Percentiles rank a stretch among this genome's conserved stretches.
phyloP scores from a whole-genome alignment of 169 alveolate species.

The Plasmodium falciparum region DNA sequence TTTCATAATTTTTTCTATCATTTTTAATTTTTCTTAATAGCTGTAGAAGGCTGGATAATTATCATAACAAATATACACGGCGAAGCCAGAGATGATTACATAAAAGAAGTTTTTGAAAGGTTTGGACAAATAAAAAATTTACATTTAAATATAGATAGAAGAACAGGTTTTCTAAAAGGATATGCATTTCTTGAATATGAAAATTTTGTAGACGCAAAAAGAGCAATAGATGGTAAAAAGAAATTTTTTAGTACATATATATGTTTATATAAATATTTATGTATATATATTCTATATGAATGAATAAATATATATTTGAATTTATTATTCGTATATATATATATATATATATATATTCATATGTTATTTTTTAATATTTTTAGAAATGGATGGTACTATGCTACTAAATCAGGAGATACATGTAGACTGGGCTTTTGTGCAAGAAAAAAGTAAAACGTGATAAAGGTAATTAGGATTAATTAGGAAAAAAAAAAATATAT shows the following conservation, averaged over 20 bases:
- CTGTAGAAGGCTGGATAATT: slow-evolving; percentile 94
- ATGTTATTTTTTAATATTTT: slow-evolving; percentile 34
- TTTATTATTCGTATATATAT: neutral
- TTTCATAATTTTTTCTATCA: slow-evolving; percentile 5
- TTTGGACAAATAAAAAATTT: slow-evolving; percentile 92
- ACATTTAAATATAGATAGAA: slow-evolving; percentile 94
- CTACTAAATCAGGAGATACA: slow-evolving; percentile 70
- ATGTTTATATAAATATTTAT: neutral
- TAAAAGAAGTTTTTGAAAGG: slow-evolving; percentile 90
- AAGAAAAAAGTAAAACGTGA: slow-evolving; percentile 67
- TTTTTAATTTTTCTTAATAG: slow-evolving; percentile 66
- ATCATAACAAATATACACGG: slow-evolving; percentile 92
- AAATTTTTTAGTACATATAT: neutral
- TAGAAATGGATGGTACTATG: slow-evolving; percentile 76
- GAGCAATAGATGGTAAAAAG: slow-evolving; percentile 87
- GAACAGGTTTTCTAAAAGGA: slow-evolving; percentile 95
- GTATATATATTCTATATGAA: neutral
- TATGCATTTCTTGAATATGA: slow-evolving; percentile 92
- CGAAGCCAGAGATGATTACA: slow-evolving; percentile 94
- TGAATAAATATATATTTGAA: neutral
- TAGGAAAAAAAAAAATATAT: too few species aligned
- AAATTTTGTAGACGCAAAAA: slow-evolving; percentile 86
- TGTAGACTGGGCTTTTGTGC: slow-evolving; percentile 79
- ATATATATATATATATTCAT: neutral
- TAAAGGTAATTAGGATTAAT: too few species aligned